phyloP scores from a whole-genome alignment of 176 grass and related monocot species.

The Carex pumila region DNA sequence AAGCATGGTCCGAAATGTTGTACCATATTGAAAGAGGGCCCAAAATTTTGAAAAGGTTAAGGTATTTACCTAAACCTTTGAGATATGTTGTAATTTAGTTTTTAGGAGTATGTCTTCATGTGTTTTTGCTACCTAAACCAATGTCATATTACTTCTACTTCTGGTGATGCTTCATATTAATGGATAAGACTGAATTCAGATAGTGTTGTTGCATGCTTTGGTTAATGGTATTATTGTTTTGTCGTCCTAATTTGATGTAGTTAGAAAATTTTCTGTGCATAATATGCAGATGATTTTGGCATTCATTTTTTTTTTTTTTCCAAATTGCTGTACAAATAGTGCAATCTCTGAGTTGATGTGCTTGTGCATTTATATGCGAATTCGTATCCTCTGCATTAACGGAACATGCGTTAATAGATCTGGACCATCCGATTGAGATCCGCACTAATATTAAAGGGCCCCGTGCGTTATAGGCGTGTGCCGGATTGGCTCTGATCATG shows the following conservation, averaged over 20 bases:
- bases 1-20: slow-evolving; percentile 17
- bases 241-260: background rate
- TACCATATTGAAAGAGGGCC: background rate
- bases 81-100: background rate
- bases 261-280: background rate
- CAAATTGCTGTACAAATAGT: background rate
- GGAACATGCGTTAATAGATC: too few relatives aligned
- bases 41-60: background rate
- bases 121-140: background rate
- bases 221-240: background rate
- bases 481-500: too few relatives aligned
- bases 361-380: background rate
- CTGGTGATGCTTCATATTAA: background rate
- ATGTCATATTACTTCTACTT: background rate
- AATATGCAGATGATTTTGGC: background rate
- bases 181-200: background rate
- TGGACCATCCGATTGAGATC: too few relatives aligned
- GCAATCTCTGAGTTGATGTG: background rate
- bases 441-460: too few relatives aligned
- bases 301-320: background rate
- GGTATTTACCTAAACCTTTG: background rate
- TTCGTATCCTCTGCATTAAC: too few relatives aligned
- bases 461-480: too few relatives aligned
- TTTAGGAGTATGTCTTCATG: background rate
- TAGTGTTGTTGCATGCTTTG: background rate